Percentiles rank a stretch among this genome's conserved stretches.
phyloP scores from a whole-genome alignment of 306 rosid species.

The Fragaria vesca region DNA sequence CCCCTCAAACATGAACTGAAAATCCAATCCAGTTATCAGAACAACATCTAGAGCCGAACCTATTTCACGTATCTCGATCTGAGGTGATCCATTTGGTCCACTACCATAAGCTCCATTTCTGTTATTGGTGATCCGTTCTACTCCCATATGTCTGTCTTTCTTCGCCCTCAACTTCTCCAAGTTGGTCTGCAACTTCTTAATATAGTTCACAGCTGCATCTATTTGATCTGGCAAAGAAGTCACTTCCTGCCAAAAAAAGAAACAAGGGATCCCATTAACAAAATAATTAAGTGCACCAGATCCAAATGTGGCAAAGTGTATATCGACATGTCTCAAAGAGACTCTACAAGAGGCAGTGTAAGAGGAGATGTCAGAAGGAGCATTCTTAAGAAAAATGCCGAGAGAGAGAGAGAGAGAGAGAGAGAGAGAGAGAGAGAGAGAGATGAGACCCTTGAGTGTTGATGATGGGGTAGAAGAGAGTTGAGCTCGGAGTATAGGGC shows the following conservation, averaged over 20 bases:
- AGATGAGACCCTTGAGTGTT: slow-evolving; percentile 37
- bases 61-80: slow-evolving; percentile 53
- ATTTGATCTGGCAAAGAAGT: slow-evolving; percentile 52
- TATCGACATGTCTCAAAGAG: neutral
- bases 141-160: slow-evolving; percentile 42
- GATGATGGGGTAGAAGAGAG: slow-evolving; percentile 53
- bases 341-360: neutral
- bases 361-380: neutral
- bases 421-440: neutral
- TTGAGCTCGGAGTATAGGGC: slow-evolving; percentile 49
- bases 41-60: slow-evolving; percentile 50
- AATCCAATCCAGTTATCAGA: slow-evolving; percentile 55
- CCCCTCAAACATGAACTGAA: slow-evolving; percentile 47
- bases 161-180: slow-evolving; percentile 67
- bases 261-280: neutral
- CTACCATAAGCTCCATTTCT: neutral
- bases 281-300: neutral
- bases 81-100: slow-evolving; percentile 19
- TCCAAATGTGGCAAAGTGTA: neutral
- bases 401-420: neutral
- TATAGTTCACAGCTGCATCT: slow-evolving; percentile 60
- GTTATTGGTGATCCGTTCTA: neutral
- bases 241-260: slow-evolving; percentile 31
- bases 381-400: neutral
- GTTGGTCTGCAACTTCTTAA: slow-evolving; percentile 52